Conservation (phyloP, 495 filamentous ascomycete genomes). For the Barbatosphaeria neglecta region DNA sequence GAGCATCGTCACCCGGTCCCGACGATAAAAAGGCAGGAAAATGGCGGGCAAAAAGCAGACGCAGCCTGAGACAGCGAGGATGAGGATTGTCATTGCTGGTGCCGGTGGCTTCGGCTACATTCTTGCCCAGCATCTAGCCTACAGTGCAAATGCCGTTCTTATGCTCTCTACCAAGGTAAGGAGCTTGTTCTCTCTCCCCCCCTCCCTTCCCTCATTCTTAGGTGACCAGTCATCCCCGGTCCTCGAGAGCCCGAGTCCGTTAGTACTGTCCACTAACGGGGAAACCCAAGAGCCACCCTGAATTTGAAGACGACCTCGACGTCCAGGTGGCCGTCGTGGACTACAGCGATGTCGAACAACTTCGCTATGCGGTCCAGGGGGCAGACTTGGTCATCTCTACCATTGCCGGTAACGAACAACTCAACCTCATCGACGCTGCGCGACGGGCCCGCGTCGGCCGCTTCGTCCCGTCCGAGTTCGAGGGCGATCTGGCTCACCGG, state of each 20-base stretch:
- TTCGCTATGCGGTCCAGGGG: constrained; percentile 51
- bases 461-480: constrained; percentile 68
- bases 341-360: constrained; percentile 43
- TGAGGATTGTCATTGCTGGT: constrained; percentile 65
- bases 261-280: constrained; percentile 2
- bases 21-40: background rate
- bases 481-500: constrained; percentile 41
- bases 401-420: constrained; percentile 49
- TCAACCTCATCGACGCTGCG: constrained; percentile 63
- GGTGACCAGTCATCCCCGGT: no score
- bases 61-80: constrained; percentile 29
- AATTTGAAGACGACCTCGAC: constrained; percentile 32
- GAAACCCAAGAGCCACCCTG: constrained; percentile 13
- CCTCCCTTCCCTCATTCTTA: background rate
- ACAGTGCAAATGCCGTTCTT: constrained; percentile 52
- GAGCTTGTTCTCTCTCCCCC: background rate
- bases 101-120: constrained; percentile 55
- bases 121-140: constrained; percentile 47
- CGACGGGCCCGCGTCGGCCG: constrained; percentile 49
- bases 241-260: background rate
- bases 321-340: constrained; percentile 53
- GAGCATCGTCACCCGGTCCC: constrained; percentile 2
- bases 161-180: constrained; percentile 54
- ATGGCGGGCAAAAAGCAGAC: constrained; percentile 23
- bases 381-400: constrained; percentile 70